Evolutionary conservation across 805 yeast genomes (phyloP).

Genomic region (Wickerhamiella sergipiensis): DNA sequence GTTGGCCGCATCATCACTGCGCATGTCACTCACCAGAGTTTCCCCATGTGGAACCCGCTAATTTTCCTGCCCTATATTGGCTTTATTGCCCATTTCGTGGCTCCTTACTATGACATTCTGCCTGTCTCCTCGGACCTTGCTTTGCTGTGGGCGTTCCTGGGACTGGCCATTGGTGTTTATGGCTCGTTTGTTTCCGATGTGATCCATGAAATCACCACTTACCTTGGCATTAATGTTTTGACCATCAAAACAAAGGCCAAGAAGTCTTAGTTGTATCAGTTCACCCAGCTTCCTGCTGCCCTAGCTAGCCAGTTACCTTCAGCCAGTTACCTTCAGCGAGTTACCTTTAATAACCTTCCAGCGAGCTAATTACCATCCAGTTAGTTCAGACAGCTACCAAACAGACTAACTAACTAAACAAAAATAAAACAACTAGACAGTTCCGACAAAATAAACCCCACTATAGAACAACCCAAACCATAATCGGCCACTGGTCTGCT

Average conservation of each 20-base stretch:
- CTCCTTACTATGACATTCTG: slow-evolving; percentile 28
- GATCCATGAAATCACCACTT: slow-evolving; percentile 65
- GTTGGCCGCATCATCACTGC: slow-evolving; percentile 88
- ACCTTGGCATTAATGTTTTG: slow-evolving; percentile 73
- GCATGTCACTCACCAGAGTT: slow-evolving; percentile 65
- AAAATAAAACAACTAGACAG: too few relatives aligned
- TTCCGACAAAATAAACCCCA: too few relatives aligned
- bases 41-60: slow-evolving; percentile 58
- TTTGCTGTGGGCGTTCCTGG: slow-evolving; percentile 42
- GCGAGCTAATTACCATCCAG: too few relatives aligned
- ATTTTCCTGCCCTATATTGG: slow-evolving; percentile 46
- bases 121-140: slow-evolving; percentile 31
- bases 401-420: too few relatives aligned
- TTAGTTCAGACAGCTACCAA: too few relatives aligned
- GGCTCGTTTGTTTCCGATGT: slow-evolving; percentile 61
- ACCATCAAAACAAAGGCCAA: slow-evolving; percentile 42
- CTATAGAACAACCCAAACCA: too few relatives aligned
- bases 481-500: background rate
- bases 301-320: too few relatives aligned
- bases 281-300: too few relatives aligned
- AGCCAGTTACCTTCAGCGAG: too few relatives aligned
- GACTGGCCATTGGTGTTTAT: slow-evolving; percentile 50
- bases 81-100: slow-evolving; percentile 51
- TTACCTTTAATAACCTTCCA: too few relatives aligned
- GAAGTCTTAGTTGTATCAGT: background rate